Conservation (phyloP, 208 protist species). For the Lotmaria passim region DNA sequence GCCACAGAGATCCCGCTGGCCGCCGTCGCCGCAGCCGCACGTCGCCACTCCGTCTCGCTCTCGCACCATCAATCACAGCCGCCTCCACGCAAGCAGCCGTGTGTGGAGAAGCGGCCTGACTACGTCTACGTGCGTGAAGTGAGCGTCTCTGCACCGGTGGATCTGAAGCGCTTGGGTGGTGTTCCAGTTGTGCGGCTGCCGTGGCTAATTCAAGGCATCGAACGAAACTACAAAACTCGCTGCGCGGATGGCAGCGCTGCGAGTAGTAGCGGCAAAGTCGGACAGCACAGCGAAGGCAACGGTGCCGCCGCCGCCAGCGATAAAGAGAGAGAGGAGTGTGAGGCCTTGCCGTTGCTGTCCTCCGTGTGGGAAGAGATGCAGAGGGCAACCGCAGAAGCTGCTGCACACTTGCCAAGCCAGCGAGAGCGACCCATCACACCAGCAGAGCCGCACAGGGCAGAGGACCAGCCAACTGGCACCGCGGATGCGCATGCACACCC, state of each 20-base stretch:
- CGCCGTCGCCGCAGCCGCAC: not conserved
- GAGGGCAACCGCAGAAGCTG: not conserved
- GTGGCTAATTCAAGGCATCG: conserved; percentile 45
- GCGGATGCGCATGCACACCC: not conserved
- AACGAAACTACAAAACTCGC: conserved; percentile 25
- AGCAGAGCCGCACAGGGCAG: not conserved
- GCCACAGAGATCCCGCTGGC: not conserved
- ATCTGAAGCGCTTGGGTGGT: conserved; percentile 25
- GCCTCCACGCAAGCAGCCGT: conserved; percentile 4
- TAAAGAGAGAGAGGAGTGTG: not conserved
- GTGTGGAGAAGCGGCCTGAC: conserved; percentile 24
- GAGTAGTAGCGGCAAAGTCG: not conserved
- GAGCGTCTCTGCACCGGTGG: not conserved
- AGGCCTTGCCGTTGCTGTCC: not conserved
- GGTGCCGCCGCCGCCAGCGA: not conserved
- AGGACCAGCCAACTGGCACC: not conserved
- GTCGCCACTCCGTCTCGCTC: conserved; percentile 5
- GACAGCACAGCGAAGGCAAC: not conserved
- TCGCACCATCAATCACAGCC: not conserved
- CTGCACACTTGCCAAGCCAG: not conserved
- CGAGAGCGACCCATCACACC: not conserved
- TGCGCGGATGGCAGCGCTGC: too few species aligned
- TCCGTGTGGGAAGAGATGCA: conserved; percentile 1
- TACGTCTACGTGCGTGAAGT: conserved; percentile 43
- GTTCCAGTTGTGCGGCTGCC: conserved; percentile 43